phyloP scores from a whole-genome alignment of 768 basidiomycete species.

The Asterophora parasitica region DNA sequence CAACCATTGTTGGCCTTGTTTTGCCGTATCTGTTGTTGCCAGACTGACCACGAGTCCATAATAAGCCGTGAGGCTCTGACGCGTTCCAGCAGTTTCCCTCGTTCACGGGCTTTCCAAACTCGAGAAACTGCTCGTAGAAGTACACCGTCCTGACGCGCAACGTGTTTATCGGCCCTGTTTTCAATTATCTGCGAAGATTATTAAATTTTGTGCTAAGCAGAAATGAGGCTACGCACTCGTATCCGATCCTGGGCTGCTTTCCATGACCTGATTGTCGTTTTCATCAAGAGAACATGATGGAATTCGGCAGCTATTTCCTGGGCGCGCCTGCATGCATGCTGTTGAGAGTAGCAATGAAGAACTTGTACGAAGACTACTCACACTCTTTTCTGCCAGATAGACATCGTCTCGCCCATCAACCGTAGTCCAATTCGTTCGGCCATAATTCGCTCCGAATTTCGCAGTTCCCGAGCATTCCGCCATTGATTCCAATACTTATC shows the following conservation, averaged over 20 bases:
- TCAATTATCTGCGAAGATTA: constrained; percentile 42
- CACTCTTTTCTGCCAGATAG: constrained; percentile 40
- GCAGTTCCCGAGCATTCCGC: constrained; percentile 42
- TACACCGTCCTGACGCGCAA: constrained; percentile 51
- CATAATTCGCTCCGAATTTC: constrained; percentile 40
- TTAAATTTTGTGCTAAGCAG: neutral
- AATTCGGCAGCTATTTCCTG: constrained; percentile 39
- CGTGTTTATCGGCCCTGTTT: constrained; percentile 50
- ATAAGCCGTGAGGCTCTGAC: constrained; percentile 43
- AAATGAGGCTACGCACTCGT: constrained; percentile 33
- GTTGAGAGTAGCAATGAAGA: neutral
- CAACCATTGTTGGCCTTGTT: constrained; percentile 44
- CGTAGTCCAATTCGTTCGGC: constrained; percentile 41
- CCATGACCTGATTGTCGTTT: constrained; percentile 49
- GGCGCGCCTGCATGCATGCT: constrained; percentile 33
- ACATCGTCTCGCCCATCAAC: constrained; percentile 43
- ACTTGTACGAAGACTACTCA: constrained; percentile 12
- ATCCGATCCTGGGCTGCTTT: constrained; percentile 45
- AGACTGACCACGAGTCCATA: constrained; percentile 42
- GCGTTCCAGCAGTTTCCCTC: constrained; percentile 52
- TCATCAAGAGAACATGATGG: constrained; percentile 39
- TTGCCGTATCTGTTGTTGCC: constrained; percentile 42
- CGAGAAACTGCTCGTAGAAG: constrained; percentile 54
- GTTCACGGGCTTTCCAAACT: constrained; percentile 67
- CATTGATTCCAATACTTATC: constrained; percentile 53